Base-by-base conservation (phyloP, 441 rosid species). In the Aleurites moluccanus region DNA sequence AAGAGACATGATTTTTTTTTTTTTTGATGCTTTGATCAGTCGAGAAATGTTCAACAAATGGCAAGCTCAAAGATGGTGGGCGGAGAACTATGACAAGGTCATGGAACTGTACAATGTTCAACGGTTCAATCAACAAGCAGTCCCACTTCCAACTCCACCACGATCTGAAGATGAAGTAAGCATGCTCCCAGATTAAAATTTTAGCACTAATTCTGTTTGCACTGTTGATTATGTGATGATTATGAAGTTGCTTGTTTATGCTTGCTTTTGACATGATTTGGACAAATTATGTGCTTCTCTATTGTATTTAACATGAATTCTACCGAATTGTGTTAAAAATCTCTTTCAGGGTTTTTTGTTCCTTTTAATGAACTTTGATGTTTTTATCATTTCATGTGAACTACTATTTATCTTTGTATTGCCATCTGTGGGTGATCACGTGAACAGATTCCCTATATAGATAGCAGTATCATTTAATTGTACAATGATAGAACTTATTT, bases 31-130 rank as follows among this genome's bases (percentile, higher is more conserved):
- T 82, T 76, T 79, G 72, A 73, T 76, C 88, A 95, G 99, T 77
- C 98, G 96, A n/a, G 98, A 95, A 80, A 86, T 95, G 90, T 92
- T 95, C 77, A 85, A 91, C 83, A 95, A 95, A 81, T 86, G 90
- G 91, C 93, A 92, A 91, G 98, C 99, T 79, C 98, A 95, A 79
- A 88, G 87, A 52, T 95, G 99, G 99, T 95, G 99, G 98, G 86
- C 86, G 2, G 94, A 91, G 79, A 95, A 92, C 83, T 91, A 83
- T 38, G 99, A 95, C 52, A 95, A 91, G 83, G 92, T 95, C 76
- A 84, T 91, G 98, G 98, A 92, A 78, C 85, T 95, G 60, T 95
- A 95, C 84, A 95, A 95, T 65, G 99, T 95, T 73, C 94, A 85
- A 69, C 86, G 78, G 60, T 88, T 87, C 74, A 90, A 91, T 77